Evolutionary conservation across 768 basidiomycete species (phyloP).

Genomic region (Russula griseocarnosa): DNA sequence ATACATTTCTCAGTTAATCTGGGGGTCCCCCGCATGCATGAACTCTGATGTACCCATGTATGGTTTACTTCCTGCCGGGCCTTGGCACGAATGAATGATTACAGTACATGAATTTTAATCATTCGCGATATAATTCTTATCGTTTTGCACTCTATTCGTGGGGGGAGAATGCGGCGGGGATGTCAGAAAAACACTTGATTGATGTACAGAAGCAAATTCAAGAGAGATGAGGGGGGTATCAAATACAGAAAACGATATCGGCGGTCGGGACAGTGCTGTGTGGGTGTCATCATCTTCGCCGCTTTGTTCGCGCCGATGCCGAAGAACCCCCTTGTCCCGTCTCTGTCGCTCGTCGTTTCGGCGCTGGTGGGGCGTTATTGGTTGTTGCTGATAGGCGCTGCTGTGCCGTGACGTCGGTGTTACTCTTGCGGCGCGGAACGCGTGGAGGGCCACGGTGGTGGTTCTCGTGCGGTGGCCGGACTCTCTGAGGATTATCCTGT

Average conservation of each 20-base stretch:
- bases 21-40: conserved; percentile 11
- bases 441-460: neutral
- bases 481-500: conserved; percentile 43
- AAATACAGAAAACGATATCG: conserved; percentile 11
- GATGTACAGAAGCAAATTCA: conserved; percentile 1
- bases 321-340: neutral
- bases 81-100: neutral
- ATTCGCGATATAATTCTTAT: neutral
- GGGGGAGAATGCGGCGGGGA: neutral
- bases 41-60: conserved; percentile 15
- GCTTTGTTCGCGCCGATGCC: conserved; percentile 13
- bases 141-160: neutral
- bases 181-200: neutral
- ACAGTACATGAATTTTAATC: conserved; percentile 1
- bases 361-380: conserved; percentile 5
- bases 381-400: conserved; percentile 12
- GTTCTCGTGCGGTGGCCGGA: conserved; percentile 34
- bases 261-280: neutral
- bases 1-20: conserved; percentile 6
- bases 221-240: neutral
- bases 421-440: conserved; percentile 13
- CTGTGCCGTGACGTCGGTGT: conserved; percentile 12
- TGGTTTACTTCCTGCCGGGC: neutral
- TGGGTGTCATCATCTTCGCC: conserved; percentile 12
- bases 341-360: conserved; percentile 19